phyloP scores from a whole-genome alignment of 2,329 filamentous ascomycete species.

The Xylaria sp. region DNA sequence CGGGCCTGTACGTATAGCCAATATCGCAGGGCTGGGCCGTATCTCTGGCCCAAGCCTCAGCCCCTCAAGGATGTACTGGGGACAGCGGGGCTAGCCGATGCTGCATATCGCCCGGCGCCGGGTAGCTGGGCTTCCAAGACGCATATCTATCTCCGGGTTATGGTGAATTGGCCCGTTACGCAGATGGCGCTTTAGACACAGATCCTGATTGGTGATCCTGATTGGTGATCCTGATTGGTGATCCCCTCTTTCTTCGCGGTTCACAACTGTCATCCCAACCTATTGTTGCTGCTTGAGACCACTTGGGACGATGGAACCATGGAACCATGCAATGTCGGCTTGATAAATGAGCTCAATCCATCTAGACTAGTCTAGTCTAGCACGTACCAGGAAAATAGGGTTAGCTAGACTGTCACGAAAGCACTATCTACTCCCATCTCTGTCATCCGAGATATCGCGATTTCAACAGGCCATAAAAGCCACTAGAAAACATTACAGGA shows the following conservation, averaged over 20 bases:
- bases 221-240: too few relatives aligned
- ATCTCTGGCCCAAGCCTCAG: constrained; percentile 8
- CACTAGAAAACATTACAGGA: neutral
- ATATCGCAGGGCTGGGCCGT: constrained; percentile 6
- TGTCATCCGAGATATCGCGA: neutral
- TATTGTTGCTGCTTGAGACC: neutral
- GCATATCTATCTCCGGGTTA: neutral
- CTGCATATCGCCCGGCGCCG: constrained; percentile 24
- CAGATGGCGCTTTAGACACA: neutral
- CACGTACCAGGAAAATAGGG: neutral
- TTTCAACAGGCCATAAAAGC: neutral
- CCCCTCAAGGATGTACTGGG: constrained; percentile 4
- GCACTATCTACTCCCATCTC: too few relatives aligned
- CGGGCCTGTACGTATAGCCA: neutral
- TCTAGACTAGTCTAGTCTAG: neutral
- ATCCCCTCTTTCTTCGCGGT: too few relatives aligned
- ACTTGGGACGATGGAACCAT: too few relatives aligned
- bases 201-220: neutral
- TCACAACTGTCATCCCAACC: neutral
- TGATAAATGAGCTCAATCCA: too few relatives aligned
- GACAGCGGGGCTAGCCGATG: constrained; percentile 24
- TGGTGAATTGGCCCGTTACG: neutral
- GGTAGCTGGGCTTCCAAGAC: neutral
- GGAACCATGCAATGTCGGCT: too few relatives aligned
- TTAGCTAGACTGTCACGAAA: too few relatives aligned